Evolutionary conservation across 2,329 filamentous ascomycete genomes (phyloP).

Genomic region (Fusarium mundagurra): DNA sequence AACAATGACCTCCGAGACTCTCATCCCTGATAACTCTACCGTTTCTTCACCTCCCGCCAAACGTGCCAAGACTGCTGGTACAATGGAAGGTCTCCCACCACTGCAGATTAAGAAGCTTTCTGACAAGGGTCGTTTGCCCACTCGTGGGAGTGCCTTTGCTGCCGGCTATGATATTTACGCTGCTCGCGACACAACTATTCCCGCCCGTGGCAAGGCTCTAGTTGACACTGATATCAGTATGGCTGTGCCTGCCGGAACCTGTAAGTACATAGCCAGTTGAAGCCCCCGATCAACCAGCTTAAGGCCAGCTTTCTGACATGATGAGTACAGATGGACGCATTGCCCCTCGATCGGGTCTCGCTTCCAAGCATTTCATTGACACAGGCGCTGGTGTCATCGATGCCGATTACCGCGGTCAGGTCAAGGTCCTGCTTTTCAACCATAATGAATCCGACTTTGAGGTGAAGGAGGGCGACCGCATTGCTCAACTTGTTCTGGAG

Average conservation of each 20-base stretch:
- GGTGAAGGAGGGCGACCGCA: slow-evolving; percentile 85
- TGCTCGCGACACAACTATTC: slow-evolving; percentile 77
- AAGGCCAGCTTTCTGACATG: not conserved
- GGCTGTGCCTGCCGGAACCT: slow-evolving; percentile 89
- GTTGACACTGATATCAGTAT: slow-evolving; percentile 94
- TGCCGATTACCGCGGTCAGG: slow-evolving; percentile 92
- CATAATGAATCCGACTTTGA: slow-evolving; percentile 83
- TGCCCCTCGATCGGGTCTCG: slow-evolving; percentile 89
- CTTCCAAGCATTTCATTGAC: slow-evolving; percentile 94
- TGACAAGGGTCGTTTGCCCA: slow-evolving; percentile 81
- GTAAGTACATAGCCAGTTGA: slow-evolving; percentile 61
- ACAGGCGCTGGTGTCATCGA: slow-evolving; percentile 97
- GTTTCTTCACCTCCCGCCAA: slow-evolving; percentile 81
- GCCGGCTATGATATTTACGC: slow-evolving; percentile 96
- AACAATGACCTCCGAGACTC: slow-evolving; percentile 38
- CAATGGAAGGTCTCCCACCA: slow-evolving; percentile 61
- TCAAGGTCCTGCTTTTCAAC: slow-evolving; percentile 97
- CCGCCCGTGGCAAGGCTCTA: slow-evolving; percentile 82
- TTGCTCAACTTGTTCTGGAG: slow-evolving; percentile 95
- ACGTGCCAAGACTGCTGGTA: slow-evolving; percentile 73
- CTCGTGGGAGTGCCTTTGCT: slow-evolving; percentile 86
- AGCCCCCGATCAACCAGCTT: not conserved
- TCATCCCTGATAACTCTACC: slow-evolving; percentile 55
- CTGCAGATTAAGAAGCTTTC: slow-evolving; percentile 91
- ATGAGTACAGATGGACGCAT: slow-evolving; percentile 78